Evolutionary conservation across 2,329 filamentous ascomycete genomes (phyloP), one percentile per base, ranked within the genome.

Genomic region (Domatiomyces globalis): DNA sequence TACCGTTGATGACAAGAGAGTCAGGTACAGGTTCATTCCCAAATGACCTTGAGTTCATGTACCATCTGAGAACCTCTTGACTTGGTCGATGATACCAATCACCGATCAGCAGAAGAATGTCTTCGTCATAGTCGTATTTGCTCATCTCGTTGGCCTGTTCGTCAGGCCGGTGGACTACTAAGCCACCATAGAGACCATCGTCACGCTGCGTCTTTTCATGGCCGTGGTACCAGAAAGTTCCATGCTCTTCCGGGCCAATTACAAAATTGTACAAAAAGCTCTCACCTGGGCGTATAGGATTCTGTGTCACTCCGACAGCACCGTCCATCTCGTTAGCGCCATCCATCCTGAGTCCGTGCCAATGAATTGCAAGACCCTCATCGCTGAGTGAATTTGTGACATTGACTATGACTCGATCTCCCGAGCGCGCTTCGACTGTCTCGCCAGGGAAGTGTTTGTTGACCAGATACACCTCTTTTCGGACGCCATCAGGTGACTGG

Each of bases 301-400:
- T 84, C 61, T 85, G 83, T 0, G 78, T 83, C 3, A 85, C 73
- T 22, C 77, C 81, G 0, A 78, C 71, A 1, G 83, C 76, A 0
- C 85, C 85, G 60, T 89, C 85, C 83, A 87, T 86, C 49, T 74
- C 73, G 53, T 79, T 85, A 0, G 83, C 84, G 10, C 83, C 83
- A 58, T 85, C 85, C 63, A 87, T 83, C 61, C 79, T 87, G 54
- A 90, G 72, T 7, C 85, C 85, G 58, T 89, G 85, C 64, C 84
- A 88, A 63, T 89, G 85, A 2, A 89, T 71, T 29, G 75, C 76
- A 43, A 60, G 57, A 18, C 58, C 51, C 43, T 56, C 55, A 18
- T 64, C 46, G 8, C 7, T 39, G 3, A 56, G 43, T 9, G 39
- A 17, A 60, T 76, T 76, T 19, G 61, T 61, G 10, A 74, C 69